Base-by-base conservation (phyloP, 805 yeast species). In the Maudiozyma serrabonitensis region DNA sequence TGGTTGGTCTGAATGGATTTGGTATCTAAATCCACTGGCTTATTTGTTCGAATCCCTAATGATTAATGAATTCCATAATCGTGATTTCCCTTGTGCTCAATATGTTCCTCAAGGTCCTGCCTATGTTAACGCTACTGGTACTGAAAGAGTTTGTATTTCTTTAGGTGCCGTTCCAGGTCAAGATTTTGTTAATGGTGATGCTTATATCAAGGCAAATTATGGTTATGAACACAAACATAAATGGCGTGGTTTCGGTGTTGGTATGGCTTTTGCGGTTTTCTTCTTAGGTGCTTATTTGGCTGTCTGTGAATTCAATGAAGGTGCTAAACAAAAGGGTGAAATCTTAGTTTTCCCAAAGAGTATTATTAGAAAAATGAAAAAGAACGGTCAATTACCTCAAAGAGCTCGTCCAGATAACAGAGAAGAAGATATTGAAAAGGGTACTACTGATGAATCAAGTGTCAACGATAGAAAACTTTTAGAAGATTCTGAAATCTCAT, bases 181-280 rank as follows among this genome's bases (percentile, higher is more conserved):
- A 19, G 52, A 56, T 25, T 52, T 50, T 46, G 81, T 81, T 38
- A 54, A 58, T 43, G 87, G 87, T 55, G 69, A 70, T 46, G 66
- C 52, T 19, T 81, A 70, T 56, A 54, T 81, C 21, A 45, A 49
- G 1, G 47, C 50, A 11, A 59, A 78, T 1, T 81, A 67, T 56
- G 54, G 60, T 9, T 80, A 78, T 61, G 47, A 60, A 37, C 59
- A 64, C 46, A 44, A 61, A 8, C 79, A 80, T 61, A 67, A 71
- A 57, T 81, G 86, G 86, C 72, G 84, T 66, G 74, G 79, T 61
- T 71, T 68, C 53, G 85, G 88, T 62, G 81, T 83, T 51, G 59
- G 70, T 25, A 46, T 79, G 50, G 82, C 72, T 3, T 82, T 74
- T 61, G 67, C 65, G 11, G 47, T 79, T 35, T 72, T 80, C 61